phyloP scores from a whole-genome alignment of 2,329 filamentous ascomycete species.

The Aspergillus quadricinctus region DNA sequence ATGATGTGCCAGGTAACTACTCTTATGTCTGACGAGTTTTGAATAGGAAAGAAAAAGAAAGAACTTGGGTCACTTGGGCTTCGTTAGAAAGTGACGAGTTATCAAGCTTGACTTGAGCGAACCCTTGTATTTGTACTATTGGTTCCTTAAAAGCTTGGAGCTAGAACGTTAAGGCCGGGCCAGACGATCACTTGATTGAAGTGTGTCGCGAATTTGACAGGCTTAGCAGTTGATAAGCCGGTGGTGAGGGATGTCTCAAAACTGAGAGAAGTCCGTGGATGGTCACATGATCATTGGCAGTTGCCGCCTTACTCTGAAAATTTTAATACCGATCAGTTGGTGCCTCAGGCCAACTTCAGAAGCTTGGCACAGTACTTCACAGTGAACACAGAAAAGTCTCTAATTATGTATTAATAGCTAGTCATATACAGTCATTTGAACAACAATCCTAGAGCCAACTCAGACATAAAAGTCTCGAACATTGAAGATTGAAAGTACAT shows the following conservation, averaged over 20 bases:
- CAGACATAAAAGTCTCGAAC: background rate
- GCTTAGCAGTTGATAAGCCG: background rate
- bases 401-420: constrained; percentile 18
- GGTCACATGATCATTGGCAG: constrained; percentile 10
- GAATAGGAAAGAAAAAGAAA: constrained; percentile 16
- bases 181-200: background rate
- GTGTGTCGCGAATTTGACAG: background rate
- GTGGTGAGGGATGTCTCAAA: background rate
- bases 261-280: background rate
- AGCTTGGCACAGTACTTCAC: background rate
- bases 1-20: constrained; percentile 15
- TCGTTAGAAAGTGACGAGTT: constrained; percentile 30
- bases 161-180: background rate
- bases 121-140: constrained; percentile 29
- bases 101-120: constrained; percentile 25
- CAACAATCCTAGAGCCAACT: constrained; percentile 6
- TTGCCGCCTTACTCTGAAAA: background rate
- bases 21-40: constrained; percentile 21
- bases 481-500: background rate
- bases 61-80: constrained; percentile 35
- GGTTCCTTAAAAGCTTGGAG: constrained; percentile 5
- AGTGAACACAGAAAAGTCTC: background rate
- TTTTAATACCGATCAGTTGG: background rate
- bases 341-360: background rate
- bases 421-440: constrained; percentile 18